Evolutionary conservation across 1,139 yeast genomes (phyloP).

Genomic region (Yamadazyma pseudoaaseri): DNA sequence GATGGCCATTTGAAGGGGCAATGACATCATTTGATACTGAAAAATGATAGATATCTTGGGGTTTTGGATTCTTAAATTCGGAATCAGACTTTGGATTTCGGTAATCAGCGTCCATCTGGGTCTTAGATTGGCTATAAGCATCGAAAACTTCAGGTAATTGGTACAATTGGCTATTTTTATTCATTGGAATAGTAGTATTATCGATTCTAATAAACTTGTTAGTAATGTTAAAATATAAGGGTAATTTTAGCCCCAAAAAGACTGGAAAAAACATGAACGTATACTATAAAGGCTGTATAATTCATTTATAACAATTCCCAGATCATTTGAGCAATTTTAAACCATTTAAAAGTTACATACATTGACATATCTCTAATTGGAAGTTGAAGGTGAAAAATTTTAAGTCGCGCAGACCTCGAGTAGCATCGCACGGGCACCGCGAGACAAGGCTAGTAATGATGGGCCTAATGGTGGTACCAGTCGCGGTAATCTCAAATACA

Average conservation of each 20-base stretch:
- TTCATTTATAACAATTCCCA: too few species aligned
- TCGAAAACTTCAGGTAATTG: constrained; percentile 53
- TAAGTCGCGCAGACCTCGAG: constrained; percentile 1
- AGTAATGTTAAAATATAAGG: background rate
- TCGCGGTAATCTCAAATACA: too few species aligned
- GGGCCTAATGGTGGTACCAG: too few species aligned
- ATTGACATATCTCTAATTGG: constrained; percentile 3
- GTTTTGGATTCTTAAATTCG: constrained; percentile 1
- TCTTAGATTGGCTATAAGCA: constrained; percentile 49
- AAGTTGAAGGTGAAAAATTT: constrained; percentile 4
- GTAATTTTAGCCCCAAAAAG: too few species aligned
- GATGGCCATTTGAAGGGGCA: background rate
- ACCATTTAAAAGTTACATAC: constrained; percentile 1
- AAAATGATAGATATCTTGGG: constrained; percentile 2
- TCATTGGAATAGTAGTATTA: constrained; percentile 30
- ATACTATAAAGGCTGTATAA: too few species aligned
- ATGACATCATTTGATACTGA: constrained; percentile 1
- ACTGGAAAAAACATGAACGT: too few species aligned
- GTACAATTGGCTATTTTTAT: constrained; percentile 41
- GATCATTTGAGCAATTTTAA: too few species aligned
- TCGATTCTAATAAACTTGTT: constrained; percentile 2
- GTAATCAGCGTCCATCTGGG: background rate
- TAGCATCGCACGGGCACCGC: too few species aligned
- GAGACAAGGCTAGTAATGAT: too few species aligned
- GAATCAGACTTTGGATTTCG: background rate